Evolutionary conservation across 257 asterid species (phyloP).

Genomic region (Solanum pinnatisectum): DNA sequence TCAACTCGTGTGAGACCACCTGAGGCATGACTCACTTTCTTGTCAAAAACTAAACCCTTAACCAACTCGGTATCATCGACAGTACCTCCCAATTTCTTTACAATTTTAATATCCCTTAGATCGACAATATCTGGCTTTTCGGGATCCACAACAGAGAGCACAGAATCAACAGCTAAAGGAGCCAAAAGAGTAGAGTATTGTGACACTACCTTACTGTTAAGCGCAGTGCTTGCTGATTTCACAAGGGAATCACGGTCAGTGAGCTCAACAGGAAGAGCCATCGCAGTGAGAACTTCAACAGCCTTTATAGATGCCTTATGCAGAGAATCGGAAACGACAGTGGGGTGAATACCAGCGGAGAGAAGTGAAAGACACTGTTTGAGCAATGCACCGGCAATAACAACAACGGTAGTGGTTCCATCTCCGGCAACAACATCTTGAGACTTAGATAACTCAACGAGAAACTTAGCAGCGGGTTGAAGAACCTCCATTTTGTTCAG

Average conservation of each 20-base stretch:
- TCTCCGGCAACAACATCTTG: conserved; percentile 93
- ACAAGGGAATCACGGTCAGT: conserved; percentile 67
- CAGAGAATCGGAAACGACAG: conserved; percentile 65
- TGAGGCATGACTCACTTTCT: conserved; percentile 95
- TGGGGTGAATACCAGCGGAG: conserved; percentile 67
- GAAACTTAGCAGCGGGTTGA: conserved; percentile 93
- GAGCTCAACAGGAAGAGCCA: conserved; percentile 82
- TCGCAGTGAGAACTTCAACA: conserved; percentile 64
- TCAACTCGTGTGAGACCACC: conserved; percentile 88
- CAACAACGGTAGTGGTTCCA: conserved; percentile 93
- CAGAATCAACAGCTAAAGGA: conserved; percentile 94
- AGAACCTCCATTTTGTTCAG: conserved; percentile 91
- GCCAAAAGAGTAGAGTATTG: conserved; percentile 94
- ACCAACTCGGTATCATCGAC: conserved; percentile 87
- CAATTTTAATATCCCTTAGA: conserved; percentile 80
- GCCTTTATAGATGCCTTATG: conserved; percentile 65
- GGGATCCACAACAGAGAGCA: conserved; percentile 87
- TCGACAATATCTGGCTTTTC: conserved; percentile 85
- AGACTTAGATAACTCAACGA: conserved; percentile 85
- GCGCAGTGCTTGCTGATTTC: conserved; percentile 72
- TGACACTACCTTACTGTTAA: conserved; percentile 88
- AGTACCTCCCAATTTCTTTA: conserved; percentile 91
- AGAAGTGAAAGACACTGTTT: conserved; percentile 51
- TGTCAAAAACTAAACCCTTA: conserved; percentile 83
- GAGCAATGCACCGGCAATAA: conserved; percentile 66